Percentiles rank a stretch among this genome's conserved stretches.
Conservation (phyloP, 176 grass and related monocot species). For the Tillandsia leiboldiana region DNA sequence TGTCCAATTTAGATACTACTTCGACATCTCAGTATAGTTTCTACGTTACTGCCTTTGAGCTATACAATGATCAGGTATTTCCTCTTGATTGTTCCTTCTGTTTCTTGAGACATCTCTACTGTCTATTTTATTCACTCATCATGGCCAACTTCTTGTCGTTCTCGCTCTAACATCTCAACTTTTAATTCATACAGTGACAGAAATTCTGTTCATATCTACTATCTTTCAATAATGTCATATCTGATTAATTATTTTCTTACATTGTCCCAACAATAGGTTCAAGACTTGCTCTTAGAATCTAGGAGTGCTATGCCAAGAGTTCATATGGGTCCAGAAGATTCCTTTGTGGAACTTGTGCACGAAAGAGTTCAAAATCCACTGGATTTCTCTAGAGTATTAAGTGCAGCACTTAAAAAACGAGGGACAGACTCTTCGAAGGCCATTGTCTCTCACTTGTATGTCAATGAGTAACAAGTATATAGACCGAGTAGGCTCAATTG, state of each 20-base stretch:
- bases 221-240: background rate
- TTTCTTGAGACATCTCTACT: background rate
- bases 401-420: constrained; percentile 67
- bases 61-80: constrained; percentile 93
- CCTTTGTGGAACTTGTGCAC: constrained; percentile 79
- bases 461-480: constrained; percentile 2
- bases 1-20: constrained; percentile 90
- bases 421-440: constrained; percentile 53
- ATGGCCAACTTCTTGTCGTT: background rate
- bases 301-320: constrained; percentile 48
- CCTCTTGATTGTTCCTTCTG: background rate
- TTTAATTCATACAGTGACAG: background rate
- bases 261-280: constrained; percentile 35
- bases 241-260: constrained; percentile 3
- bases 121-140: background rate
- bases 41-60: constrained; percentile 85
- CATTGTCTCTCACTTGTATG: constrained; percentile 82
- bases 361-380: constrained; percentile 87
- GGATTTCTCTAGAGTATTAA: constrained; percentile 66
- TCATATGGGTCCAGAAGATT: constrained; percentile 59
- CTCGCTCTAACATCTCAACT: background rate
- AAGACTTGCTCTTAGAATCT: constrained; percentile 73
- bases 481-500: background rate
- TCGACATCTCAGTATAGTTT: constrained; percentile 83
- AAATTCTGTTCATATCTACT: background rate